Conservation (phyloP, 192 early-diverging fungal species). For the Mortierella hygrophila region DNA sequence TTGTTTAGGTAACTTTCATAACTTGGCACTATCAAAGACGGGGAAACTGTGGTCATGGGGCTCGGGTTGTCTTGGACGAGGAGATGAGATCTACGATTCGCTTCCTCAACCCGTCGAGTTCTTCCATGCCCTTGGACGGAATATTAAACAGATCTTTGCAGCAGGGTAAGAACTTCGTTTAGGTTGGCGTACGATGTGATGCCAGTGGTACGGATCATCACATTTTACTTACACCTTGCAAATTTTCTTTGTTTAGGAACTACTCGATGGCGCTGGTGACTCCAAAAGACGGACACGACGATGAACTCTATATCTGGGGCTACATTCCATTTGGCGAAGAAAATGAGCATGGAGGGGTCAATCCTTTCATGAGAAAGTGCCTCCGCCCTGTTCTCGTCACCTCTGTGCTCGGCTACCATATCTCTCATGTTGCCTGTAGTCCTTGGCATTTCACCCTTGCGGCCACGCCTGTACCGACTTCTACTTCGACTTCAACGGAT, state of each 20-base stretch:
- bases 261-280: conserved; percentile 42
- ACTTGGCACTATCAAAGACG: conserved; percentile 41
- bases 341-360: conserved; percentile 22
- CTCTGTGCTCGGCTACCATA: conserved; percentile 50
- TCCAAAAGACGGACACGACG: conserved; percentile 42
- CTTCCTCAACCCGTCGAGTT: conserved; percentile 53
- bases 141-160: conserved; percentile 50
- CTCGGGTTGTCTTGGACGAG: conserved; percentile 49
- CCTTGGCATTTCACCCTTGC: conserved; percentile 54
- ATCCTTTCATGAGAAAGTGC: conserved; percentile 44
- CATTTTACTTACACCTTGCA: not conserved
- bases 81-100: conserved; percentile 50
- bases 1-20: conserved; percentile 45
- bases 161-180: conserved; percentile 25
- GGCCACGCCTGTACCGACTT: conserved; percentile 10
- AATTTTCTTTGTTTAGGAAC: conserved; percentile 15
- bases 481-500: not conserved
- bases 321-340: conserved; percentile 52
- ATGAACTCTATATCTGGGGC: conserved; percentile 54
- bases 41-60: conserved; percentile 56
- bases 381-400: conserved; percentile 45
- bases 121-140: conserved; percentile 39
- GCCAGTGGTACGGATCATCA: not conserved
- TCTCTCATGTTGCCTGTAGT: conserved; percentile 51
- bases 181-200: not conserved